Base-by-base conservation (phyloP, 108 stramenopile species). In the Cyclotella atomus region DNA sequence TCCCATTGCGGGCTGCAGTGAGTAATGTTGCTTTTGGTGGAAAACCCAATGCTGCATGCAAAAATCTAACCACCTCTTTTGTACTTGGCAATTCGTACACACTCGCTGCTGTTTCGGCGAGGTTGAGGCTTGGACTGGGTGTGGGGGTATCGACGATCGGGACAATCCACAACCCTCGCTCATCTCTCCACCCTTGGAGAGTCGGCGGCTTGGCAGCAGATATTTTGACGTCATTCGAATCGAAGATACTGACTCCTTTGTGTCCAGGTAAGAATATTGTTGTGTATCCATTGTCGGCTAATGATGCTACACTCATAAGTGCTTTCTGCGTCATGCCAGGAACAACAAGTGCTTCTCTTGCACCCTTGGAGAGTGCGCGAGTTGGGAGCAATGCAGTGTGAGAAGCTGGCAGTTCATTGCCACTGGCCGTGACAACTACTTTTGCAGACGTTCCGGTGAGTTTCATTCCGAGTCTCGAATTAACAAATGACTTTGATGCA, bases 11-110 rank as follows among this genome's bases (percentile, higher is more conserved):
- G 43, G 66, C 29, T 9, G 75, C 75, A 9, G 23, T 62, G 17
- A 61, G 20, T 5, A 72, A 28, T 12, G 76, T 83, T 2, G 76
- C 62, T 24, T 55, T 29, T 16, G 63, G 54, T 41, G 38, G 38
- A 41, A 9, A 41, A 12, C 38, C 63, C 21, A 41, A n/a, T 23
- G 63, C 5, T 44, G 63, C 63, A 65, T 65, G 63, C 16, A 65
- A 38, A n/a, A 52, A 52, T 52, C 50, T 20, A 19, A 65, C 41
- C 27, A 41, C 38, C 12, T 41, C 38, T 41, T 41, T 41, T 41
- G 38, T 41, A 12, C 38, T 41, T 41, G 9, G 43, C 35, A 33
- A 33, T 12, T 36, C 30, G 30, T 61, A 61, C 17, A 61, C 60
- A 20, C 34, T 61, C 34, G 21, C 23, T 27, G 38, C 24, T 24